Base-by-base conservation (phyloP, 176 grass and related monocot species). In the Eleusine indica region DNA sequence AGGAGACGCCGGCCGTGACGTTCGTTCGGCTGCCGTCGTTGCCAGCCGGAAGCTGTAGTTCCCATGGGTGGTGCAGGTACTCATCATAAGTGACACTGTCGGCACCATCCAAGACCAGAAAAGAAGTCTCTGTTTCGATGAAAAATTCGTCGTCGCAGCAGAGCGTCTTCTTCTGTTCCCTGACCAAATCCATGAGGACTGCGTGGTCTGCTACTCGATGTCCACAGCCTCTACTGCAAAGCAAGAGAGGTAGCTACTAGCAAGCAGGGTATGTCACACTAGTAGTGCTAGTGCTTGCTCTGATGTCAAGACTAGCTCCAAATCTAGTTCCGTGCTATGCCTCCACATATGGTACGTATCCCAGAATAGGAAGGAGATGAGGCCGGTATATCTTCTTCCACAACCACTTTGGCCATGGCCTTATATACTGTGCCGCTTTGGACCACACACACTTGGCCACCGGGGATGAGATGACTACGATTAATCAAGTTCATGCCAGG, bases 401-500 rank as follows among this genome's bases (percentile, higher is more conserved):
- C 3, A 69, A 28, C 3, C 32, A 35, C 69, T 13, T 49, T 11
- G 7, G 66, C 1, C 54, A 71, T 70, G 54, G 9, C 41, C 22
- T 71, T 79, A 65, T 86, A 73, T 79, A 49, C 41, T 25, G 15
- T 48, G 15, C 54, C 18, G 75, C 56, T 71, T 70, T 40, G 30
- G 22, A 51, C 43, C 19, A 42, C 68, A 21, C 68, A 9, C 84
- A 79, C 76, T 79, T 86, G 84, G 75, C 68, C 84, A 79, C 42
- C 0, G 43, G 54, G 3, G 43, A 72, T 52, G 67, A 29, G 43
- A 72, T 52, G 67, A 29, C 4, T 53, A 79, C 21, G 75, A 53
- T 72, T 79, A 79, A 79, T 40, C 30, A 52, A 70, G 16, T 19
- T 25, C 8, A 21, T 56, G 73, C 38, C n/a, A 46, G 48, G 53